Conservation (phyloP, 805 yeast genomes). For the Alloascoidea africana region DNA sequence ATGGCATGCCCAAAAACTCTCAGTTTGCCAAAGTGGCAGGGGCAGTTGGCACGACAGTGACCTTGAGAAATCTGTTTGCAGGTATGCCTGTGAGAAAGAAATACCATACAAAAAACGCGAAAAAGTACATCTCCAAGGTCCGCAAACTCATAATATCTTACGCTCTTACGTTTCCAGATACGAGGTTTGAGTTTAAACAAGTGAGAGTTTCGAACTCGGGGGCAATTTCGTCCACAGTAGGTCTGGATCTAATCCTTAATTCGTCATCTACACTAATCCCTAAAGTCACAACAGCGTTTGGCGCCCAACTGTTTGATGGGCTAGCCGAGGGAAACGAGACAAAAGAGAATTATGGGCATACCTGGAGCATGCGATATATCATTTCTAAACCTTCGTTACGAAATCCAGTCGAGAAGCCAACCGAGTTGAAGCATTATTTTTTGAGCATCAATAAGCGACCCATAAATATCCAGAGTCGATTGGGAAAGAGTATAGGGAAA, state of each 20-base stretch:
- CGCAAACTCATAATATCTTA: slow-evolving; percentile 16
- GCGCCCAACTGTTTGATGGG: background rate
- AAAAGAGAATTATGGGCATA: background rate
- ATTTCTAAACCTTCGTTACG: background rate
- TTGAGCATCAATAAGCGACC: background rate
- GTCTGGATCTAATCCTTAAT: background rate
- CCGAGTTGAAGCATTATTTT: background rate
- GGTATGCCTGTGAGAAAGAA: slow-evolving; percentile 20
- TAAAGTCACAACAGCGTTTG: background rate
- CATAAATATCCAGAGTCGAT: background rate
- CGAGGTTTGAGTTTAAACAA: slow-evolving; percentile 17
- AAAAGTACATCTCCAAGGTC: slow-evolving; percentile 13
- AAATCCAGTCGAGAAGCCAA: background rate
- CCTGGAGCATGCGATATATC: background rate
- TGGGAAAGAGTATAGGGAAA: background rate
- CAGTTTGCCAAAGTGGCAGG: background rate
- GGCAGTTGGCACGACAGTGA: slow-evolving; percentile 9
- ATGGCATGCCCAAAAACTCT: slow-evolving; percentile 17
- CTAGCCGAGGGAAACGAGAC: background rate
- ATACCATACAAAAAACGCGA: slow-evolving; percentile 14
- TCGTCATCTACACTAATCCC: background rate
- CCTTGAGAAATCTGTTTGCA: slow-evolving; percentile 17
- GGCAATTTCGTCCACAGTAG: background rate
- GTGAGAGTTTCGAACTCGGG: background rate
- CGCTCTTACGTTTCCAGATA: slow-evolving; percentile 15